phyloP scores from a whole-genome alignment of 192 early-diverging fungal genomes.

The Diversispora eburnea region DNA sequence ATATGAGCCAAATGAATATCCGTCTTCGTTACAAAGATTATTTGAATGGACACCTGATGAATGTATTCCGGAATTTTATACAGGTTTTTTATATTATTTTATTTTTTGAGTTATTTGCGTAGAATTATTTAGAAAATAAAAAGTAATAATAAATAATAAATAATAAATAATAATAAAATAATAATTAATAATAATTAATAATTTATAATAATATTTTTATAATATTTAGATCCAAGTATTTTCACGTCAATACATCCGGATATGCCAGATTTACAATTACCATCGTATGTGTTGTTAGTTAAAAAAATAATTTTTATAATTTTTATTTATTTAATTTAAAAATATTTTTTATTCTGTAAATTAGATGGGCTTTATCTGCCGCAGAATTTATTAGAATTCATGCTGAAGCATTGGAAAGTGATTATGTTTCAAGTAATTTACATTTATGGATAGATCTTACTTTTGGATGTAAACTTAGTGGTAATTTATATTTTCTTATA shows the following conservation, averaged over 20 bases:
- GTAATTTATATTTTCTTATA: background rate
- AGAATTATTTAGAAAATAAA: background rate
- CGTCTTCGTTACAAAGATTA: conserved; percentile 55
- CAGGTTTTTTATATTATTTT: conserved; percentile 27
- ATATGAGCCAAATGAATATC: conserved; percentile 68
- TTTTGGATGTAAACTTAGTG: conserved; percentile 77
- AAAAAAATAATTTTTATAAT: background rate
- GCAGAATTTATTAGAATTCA: conserved; percentile 84
- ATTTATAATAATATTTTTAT: conserved; percentile 4
- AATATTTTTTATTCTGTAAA: background rate
- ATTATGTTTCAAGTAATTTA: conserved; percentile 72
- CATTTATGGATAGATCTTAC: conserved; percentile 89
- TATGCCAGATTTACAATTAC: conserved; percentile 67
- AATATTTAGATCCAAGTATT: conserved; percentile 47
- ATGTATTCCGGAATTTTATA: conserved; percentile 72
- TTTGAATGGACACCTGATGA: conserved; percentile 73
- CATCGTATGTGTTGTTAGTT: conserved; percentile 24
- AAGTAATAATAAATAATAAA: background rate
- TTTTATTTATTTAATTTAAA: conserved; percentile 17
- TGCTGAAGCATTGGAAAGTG: conserved; percentile 68
- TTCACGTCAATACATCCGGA: conserved; percentile 62
- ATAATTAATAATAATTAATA: background rate
- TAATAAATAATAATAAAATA: background rate
- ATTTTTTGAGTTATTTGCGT: background rate
- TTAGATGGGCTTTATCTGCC: conserved; percentile 67